Conservation (phyloP, 2,329 filamentous ascomycete species). For the Claviceps maximensis region DNA sequence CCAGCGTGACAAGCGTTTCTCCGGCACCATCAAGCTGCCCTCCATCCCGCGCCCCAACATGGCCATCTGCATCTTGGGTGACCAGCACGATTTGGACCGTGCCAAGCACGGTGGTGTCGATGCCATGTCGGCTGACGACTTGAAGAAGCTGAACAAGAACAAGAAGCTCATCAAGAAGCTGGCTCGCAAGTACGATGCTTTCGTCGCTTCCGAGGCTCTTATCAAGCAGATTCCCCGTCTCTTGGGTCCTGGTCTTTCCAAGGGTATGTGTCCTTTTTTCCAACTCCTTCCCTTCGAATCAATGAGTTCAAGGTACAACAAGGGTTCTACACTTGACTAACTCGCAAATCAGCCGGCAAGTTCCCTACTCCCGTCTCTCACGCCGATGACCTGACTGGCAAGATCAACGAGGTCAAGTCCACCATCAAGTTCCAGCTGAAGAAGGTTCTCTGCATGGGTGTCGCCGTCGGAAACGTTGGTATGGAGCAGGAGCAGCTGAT, state of each 20-base stretch:
- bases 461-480: constrained; percentile 95
- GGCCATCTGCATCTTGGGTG: constrained; percentile 62
- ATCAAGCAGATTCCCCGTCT: constrained; percentile 99
- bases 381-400: constrained; percentile 81
- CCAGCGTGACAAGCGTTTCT: constrained; percentile 99
- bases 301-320: not conserved
- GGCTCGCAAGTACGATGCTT: constrained; percentile 99
- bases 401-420: constrained; percentile 99
- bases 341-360: constrained; percentile 64
- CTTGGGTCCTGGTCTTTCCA: constrained; percentile 94
- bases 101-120: constrained; percentile 98
- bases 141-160: constrained; percentile 99
- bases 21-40: constrained; percentile 92
- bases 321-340: constrained; percentile 11
- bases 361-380: constrained; percentile 98
- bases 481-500: constrained; percentile 96
- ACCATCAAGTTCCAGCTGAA: constrained; percentile 99
- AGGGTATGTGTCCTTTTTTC: constrained; percentile 49
- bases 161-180: constrained; percentile 99
- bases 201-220: constrained; percentile 89
- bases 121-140: constrained; percentile 94
- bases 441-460: constrained; percentile 99
- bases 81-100: constrained; percentile 96
- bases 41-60: constrained; percentile 83
- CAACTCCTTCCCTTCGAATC: not conserved